phyloP scores from a whole-genome alignment of 2,329 filamentous ascomycete species.

The Trichoderma citrinoviride region DNA sequence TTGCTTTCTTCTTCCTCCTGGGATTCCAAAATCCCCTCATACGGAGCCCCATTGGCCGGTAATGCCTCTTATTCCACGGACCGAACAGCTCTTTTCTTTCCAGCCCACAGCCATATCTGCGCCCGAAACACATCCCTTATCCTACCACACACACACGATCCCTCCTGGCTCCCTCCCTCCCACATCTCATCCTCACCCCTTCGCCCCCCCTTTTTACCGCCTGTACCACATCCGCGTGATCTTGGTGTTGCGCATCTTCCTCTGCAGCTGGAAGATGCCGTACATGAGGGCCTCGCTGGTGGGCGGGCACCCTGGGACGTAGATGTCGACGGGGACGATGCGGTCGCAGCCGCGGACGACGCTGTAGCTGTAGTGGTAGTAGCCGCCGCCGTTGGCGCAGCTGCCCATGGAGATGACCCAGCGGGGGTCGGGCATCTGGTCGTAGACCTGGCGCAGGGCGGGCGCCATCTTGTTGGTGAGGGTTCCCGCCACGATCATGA shows the following conservation, averaged over 20 bases:
- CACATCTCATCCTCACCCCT: too few relatives aligned
- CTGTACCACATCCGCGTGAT: slow-evolving; percentile 59
- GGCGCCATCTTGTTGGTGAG: slow-evolving; percentile 97
- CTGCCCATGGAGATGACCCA: slow-evolving; percentile 85
- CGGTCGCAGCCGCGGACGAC: slow-evolving; percentile 74
- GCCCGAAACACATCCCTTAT: too few relatives aligned
- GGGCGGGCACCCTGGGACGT: slow-evolving; percentile 71
- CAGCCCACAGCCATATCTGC: too few relatives aligned
- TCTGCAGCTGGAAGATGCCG: slow-evolving; percentile 72
- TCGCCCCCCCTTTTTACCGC: slow-evolving; percentile 40
- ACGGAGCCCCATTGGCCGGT: too few relatives aligned
- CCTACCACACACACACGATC: too few relatives aligned
- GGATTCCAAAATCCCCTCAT: not conserved
- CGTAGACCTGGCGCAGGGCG: slow-evolving; percentile 84
- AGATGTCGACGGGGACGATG: slow-evolving; percentile 76
- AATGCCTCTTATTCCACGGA: too few relatives aligned
- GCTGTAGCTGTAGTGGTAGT: slow-evolving; percentile 83
- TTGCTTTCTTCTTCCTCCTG: not conserved
- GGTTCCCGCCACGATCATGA: slow-evolving; percentile 92
- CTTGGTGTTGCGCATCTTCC: slow-evolving; percentile 66
- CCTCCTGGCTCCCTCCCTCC: too few relatives aligned
- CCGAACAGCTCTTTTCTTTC: not conserved
- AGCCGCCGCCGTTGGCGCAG: slow-evolving; percentile 80
- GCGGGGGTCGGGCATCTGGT: slow-evolving; percentile 90
- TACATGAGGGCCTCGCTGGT: slow-evolving; percentile 63